Percentiles rank a stretch among this genome's conserved stretches.
Conservation (phyloP, 768 basidiomycete genomes). For the Rubroboletus satanas region DNA sequence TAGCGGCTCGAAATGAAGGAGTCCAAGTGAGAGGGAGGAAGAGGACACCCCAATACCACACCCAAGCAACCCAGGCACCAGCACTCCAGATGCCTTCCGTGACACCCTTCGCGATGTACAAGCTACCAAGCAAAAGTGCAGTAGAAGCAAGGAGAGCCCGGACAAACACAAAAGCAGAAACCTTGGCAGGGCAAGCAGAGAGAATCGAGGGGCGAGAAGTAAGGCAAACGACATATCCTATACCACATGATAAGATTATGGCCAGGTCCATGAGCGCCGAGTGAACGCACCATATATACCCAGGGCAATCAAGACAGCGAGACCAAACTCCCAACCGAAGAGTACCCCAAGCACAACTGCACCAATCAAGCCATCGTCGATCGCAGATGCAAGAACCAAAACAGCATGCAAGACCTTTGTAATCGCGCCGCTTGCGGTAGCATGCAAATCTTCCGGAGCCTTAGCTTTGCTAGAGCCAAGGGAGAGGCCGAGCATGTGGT, state of each 20-base stretch:
- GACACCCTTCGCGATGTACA: conserved; percentile 28
- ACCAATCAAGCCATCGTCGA: conserved; percentile 75
- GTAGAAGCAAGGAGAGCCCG: conserved; percentile 80
- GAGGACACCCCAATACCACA: conserved; percentile 29
- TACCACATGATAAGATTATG: background rate
- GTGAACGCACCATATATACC: conserved; percentile 58
- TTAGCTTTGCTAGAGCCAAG: conserved; percentile 77
- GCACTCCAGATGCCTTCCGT: conserved; percentile 28
- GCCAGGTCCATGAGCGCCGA: background rate
- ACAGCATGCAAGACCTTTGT: conserved; percentile 15
- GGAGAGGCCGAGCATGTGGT: conserved; percentile 83
- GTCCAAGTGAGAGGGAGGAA: conserved; percentile 33
- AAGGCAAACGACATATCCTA: conserved; percentile 20
- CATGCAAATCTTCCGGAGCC: conserved; percentile 60
- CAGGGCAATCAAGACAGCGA: conserved; percentile 72
- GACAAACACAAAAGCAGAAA: conserved; percentile 32
- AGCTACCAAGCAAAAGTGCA: conserved; percentile 71
- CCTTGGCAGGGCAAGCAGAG: conserved; percentile 3
- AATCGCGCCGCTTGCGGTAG: conserved; percentile 8
- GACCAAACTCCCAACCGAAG: conserved; percentile 64
- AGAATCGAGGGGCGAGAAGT: conserved; percentile 5
- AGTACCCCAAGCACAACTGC: conserved; percentile 58
- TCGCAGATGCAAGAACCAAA: conserved; percentile 73
- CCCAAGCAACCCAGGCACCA: conserved; percentile 28
- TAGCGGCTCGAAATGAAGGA: conserved; percentile 61